Evolutionary conservation across 2,329 filamentous ascomycete genomes (phyloP).

Genomic region (Colletotrichum liriopes): DNA sequence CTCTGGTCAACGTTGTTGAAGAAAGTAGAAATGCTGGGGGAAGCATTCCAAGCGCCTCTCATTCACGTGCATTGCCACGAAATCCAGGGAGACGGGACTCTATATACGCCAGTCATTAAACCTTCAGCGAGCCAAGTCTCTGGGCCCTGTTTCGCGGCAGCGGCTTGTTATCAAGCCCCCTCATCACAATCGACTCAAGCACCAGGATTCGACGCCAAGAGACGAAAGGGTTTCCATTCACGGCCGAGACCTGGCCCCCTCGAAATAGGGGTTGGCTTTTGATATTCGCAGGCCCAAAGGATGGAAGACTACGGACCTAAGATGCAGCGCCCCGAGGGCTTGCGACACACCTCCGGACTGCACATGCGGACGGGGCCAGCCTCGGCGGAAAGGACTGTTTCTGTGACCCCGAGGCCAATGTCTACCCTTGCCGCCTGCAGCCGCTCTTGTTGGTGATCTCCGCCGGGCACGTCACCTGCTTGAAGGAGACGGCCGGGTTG

Average conservation of each 20-base stretch:
- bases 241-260: background rate
- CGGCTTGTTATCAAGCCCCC: constrained; percentile 1
- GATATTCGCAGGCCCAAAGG: background rate
- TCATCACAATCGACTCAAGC: constrained; percentile 9
- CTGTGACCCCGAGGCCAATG: background rate
- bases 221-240: background rate
- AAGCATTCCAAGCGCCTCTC: background rate
- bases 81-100: background rate
- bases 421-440: constrained; percentile 49
- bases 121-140: background rate
- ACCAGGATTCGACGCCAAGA: background rate
- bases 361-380: background rate
- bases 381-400: background rate
- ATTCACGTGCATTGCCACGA: background rate
- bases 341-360: background rate
- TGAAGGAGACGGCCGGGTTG: constrained; percentile 70
- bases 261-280: background rate
- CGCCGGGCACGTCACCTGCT: constrained; percentile 69
- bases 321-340: background rate
- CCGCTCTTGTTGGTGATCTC: constrained; percentile 60
- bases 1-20: background rate
- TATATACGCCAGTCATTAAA: background rate
- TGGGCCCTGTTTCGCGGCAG: background rate
- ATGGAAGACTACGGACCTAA: background rate
- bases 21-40: background rate